A percentile compares a stretch with the other conserved stretches of the same genome.
Evolutionary conservation across 2,329 filamentous ascomycete genomes (phyloP).

Genomic region (Furcasterigmium furcatum): DNA sequence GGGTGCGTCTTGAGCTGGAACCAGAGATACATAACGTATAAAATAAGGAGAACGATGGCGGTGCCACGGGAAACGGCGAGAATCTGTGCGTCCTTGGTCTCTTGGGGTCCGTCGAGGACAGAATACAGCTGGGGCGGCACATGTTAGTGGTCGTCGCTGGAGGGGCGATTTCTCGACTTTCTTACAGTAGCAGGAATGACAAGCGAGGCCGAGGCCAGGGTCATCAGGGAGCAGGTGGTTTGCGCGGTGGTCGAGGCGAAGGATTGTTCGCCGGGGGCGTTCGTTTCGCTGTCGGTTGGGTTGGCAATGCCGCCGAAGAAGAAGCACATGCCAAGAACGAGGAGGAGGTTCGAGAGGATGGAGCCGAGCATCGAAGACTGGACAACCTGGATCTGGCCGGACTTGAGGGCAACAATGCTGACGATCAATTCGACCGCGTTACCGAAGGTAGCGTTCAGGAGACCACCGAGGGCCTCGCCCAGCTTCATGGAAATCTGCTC

Average conservation of each 20-base stretch:
- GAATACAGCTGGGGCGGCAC: slow-evolving; percentile 53
- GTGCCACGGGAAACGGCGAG: slow-evolving; percentile 73
- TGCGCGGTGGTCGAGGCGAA: slow-evolving; percentile 78
- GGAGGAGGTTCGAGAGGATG: slow-evolving; percentile 89
- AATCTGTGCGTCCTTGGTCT: slow-evolving; percentile 52
- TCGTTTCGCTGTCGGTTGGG: slow-evolving; percentile 47
- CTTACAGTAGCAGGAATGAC: slow-evolving; percentile 72
- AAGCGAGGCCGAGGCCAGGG: slow-evolving; percentile 71
- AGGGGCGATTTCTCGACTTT: slow-evolving; percentile 1
- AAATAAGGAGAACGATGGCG: slow-evolving; percentile 67
- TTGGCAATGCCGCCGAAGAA: slow-evolving; percentile 69
- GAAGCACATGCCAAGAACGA: slow-evolving; percentile 82
- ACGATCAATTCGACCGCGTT: slow-evolving; percentile 82
- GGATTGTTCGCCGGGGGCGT: slow-evolving; percentile 60
- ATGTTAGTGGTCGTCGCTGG: neutral
- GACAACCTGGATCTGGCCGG: slow-evolving; percentile 91
- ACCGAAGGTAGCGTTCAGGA: slow-evolving; percentile 75
- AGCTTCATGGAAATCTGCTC: slow-evolving; percentile 72
- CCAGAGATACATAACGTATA: slow-evolving; percentile 74
- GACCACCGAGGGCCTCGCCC: slow-evolving; percentile 70
- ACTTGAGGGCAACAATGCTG: slow-evolving; percentile 83
- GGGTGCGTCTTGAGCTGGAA: slow-evolving; percentile 78
- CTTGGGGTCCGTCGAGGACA: slow-evolving; percentile 47
- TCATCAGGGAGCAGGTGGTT: slow-evolving; percentile 73
- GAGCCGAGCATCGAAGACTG: slow-evolving; percentile 96